Percentiles rank a stretch among this genome's conserved stretches.
These are phyloP conservation scores for Shiraia bambusicola DNA, from an alignment of 2,329 filamentous ascomycete species.

Conservation along the genomic window DNA sequence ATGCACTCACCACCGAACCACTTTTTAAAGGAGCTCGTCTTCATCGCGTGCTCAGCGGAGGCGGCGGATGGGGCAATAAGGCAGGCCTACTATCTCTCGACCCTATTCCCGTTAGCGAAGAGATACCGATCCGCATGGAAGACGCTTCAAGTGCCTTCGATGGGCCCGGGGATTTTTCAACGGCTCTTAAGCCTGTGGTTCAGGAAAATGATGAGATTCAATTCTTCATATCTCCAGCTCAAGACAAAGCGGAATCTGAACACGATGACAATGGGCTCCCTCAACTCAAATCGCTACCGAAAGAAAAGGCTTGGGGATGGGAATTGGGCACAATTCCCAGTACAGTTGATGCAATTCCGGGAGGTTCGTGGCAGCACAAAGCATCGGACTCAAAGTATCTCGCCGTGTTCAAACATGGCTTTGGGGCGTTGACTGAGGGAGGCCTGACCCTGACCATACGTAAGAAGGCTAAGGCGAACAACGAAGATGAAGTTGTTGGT, in stretches of 20 bases:
- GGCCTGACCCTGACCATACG: slow-evolving; percentile 45
- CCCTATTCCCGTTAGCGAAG: slow-evolving; percentile 46
- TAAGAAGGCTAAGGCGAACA: background rate
- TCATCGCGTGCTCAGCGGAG: slow-evolving; percentile 68
- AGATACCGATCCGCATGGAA: background rate
- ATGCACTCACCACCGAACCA: slow-evolving; percentile 19
- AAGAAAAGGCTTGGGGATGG: slow-evolving; percentile 17
- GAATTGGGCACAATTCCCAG: slow-evolving; percentile 50
- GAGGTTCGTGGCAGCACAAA: slow-evolving; percentile 22
- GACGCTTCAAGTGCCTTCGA: slow-evolving; percentile 9
- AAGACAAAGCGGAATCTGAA: background rate
- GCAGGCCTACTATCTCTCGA: slow-evolving; percentile 77
- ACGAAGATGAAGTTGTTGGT: slow-evolving; percentile 7
- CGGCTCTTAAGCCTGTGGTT: slow-evolving; percentile 58
- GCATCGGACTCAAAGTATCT: slow-evolving; percentile 10
- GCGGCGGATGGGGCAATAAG: slow-evolving; percentile 82
- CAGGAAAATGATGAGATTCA: slow-evolving; percentile 63
- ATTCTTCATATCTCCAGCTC: slow-evolving; percentile 34
- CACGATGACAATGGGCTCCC: slow-evolving; percentile 1
- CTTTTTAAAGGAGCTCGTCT: slow-evolving; percentile 43
- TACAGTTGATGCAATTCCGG: slow-evolving; percentile 44
- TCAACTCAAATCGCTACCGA: background rate
- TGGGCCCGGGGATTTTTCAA: slow-evolving; percentile 32
- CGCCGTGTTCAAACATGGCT: slow-evolving; percentile 46
- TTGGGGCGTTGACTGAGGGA: slow-evolving; percentile 64